Base-by-base conservation (phyloP, 805 yeast genomes). In the Schwanniomyces vanrijiae region DNA sequence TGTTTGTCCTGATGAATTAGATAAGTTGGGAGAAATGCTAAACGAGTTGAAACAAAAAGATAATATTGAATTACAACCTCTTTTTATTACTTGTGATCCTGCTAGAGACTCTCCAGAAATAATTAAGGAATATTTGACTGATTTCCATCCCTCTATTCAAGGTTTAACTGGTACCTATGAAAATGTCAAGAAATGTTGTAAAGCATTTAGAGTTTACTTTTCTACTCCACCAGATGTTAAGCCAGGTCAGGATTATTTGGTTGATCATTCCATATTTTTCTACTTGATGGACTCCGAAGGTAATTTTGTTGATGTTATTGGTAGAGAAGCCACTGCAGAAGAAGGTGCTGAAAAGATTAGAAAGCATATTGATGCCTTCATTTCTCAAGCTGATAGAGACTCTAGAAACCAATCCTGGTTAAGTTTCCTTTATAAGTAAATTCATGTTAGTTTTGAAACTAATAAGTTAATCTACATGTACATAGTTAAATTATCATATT, bases 221-320 rank as follows among this genome's bases (percentile, higher is more conserved):
- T 89, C 96, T n/a, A 94, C 99, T 1, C 99, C 99, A 3, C 88
- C 91, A 21, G 82, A 90, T 61, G 86, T 94, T 40, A 89, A 90
- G 64, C 94, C 96, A 0, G 98, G 97, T 16, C 96, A 94, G 68
- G 97, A 94, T 58, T 94, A 94, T 63, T 76, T 94, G 51, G 99
- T 94, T 26, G 99, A 94, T 64, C 99, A 94, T 68, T 92, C 98
- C 3, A 90, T 94, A 49, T 94, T 94, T 81, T 92, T 92, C 70
- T 94, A 94, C 62, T 73, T 94, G 58, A 92, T 94, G 97, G 98
- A 94, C 64, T 91, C 96, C n/a, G 97, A 94, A 64, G 99, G 98
- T 41, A 83, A 89, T 61, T 94, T 90, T 61, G 87, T 92, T 42
- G 97, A 92, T 64, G 98, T 94, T 5, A 75, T 92, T 55, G 99